Conservation (phyloP, 495 filamentous ascomycete species). For the Lasiosphaeria miniovina region DNA sequence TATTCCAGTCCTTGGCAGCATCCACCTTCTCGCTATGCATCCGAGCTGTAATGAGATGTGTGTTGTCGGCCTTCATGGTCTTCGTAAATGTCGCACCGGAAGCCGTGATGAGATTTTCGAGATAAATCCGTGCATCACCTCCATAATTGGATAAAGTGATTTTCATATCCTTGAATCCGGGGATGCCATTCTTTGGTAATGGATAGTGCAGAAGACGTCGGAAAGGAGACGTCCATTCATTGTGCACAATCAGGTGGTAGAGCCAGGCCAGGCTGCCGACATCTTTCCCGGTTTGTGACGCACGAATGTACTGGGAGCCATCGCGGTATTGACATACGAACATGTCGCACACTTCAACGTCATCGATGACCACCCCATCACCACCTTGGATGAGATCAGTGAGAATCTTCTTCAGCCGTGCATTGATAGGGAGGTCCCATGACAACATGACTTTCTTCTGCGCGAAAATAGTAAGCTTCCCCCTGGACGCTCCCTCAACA, state of each 20-base stretch:
- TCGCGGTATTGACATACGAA: constrained; percentile 87
- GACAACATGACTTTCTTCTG: constrained; percentile 64
- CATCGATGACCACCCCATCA: constrained; percentile 64
- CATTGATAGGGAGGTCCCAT: constrained; percentile 65
- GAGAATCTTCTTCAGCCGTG: constrained; percentile 63
- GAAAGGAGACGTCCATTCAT: constrained; percentile 80
- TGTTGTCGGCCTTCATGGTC: constrained; percentile 90
- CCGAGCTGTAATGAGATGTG: constrained; percentile 90
- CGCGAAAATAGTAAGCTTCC: constrained; percentile 60
- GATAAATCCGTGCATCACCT: constrained; percentile 86
- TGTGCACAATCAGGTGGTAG: constrained; percentile 83
- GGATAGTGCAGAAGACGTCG: constrained; percentile 87
- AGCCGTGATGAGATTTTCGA: constrained; percentile 85
- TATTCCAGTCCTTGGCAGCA: constrained; percentile 87
- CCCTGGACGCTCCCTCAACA: constrained; percentile 25
- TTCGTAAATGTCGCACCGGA: constrained; percentile 85
- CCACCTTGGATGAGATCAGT: constrained; percentile 63
- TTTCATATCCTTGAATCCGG: constrained; percentile 68
- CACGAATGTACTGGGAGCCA: constrained; percentile 70
- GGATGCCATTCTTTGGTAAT: constrained; percentile 66
- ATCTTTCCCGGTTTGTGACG: constrained; percentile 69
- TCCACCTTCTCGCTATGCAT: constrained; percentile 83
- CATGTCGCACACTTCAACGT: constrained; percentile 70
- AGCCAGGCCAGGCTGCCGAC: constrained; percentile 94
- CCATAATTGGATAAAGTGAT: constrained; percentile 96